A percentile compares a stretch with the other conserved stretches of the same genome.
Evolutionary conservation across 805 yeast species (phyloP).

Genomic region (Lipomyces spencermartinsiae): DNA sequence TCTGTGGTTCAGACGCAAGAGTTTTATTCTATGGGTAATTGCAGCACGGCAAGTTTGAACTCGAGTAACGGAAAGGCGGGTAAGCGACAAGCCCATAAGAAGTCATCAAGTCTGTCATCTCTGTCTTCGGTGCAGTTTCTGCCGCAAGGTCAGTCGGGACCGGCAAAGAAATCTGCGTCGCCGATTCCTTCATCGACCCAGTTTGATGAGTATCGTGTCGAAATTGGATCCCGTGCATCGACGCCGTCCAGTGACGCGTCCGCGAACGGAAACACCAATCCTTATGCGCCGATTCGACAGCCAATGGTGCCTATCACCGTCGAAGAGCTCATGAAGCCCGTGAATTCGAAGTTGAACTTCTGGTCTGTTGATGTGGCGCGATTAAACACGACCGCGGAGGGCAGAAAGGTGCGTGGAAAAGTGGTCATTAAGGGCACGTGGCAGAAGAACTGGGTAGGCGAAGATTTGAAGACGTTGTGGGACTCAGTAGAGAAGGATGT

Average conservation of each 20-base stretch:
- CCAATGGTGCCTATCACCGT: slow-evolving; percentile 47
- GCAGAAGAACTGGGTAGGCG: slow-evolving; percentile 7
- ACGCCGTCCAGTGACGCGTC: background rate
- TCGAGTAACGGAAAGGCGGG: background rate
- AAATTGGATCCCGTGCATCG: slow-evolving; percentile 15
- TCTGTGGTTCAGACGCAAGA: background rate
- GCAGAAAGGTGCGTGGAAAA: slow-evolving; percentile 23
- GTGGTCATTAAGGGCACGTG: slow-evolving; percentile 13
- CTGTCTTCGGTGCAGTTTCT: background rate
- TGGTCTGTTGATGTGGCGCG: slow-evolving; percentile 25
- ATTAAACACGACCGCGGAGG: slow-evolving; percentile 9
- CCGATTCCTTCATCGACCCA: slow-evolving; percentile 14
- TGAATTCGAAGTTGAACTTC: slow-evolving; percentile 40
- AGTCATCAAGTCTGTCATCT: slow-evolving; percentile 10
- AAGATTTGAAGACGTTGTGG: slow-evolving; percentile 14
- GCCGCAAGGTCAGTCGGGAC: background rate
- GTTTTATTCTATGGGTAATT: slow-evolving; percentile 6
- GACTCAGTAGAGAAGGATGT: slow-evolving; percentile 4
- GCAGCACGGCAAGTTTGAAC: slow-evolving; percentile 13
- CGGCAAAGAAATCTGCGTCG: background rate
- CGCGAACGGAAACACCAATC: slow-evolving; percentile 12
- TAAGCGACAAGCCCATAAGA: slow-evolving; percentile 4
- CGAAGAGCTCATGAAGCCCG: slow-evolving; percentile 41
- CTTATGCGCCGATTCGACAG: slow-evolving; percentile 43
- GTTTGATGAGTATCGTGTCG: slow-evolving; percentile 31